Conservation (phyloP, 805 yeast species). For the Metahyphopichia silvanorum region DNA sequence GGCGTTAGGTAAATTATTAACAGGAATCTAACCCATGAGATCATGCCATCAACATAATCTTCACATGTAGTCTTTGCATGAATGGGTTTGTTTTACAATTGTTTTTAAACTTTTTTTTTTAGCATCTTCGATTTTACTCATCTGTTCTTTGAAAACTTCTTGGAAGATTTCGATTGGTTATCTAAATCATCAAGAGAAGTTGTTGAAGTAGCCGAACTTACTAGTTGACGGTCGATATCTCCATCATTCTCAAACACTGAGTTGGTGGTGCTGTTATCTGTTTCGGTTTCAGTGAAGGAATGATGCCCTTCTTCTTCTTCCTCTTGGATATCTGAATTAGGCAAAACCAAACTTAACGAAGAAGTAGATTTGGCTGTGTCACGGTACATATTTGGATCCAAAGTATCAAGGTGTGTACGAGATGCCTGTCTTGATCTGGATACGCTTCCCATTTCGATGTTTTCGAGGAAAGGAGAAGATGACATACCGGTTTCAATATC, state of each 20-base stretch:
- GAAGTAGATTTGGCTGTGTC: conserved; percentile 11
- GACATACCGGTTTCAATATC: conserved; percentile 7
- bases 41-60: too few relatives aligned
- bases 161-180: background rate
- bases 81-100: too few relatives aligned
- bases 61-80: too few relatives aligned
- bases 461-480: conserved; percentile 1
- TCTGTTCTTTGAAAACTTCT: too few relatives aligned
- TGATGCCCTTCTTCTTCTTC: conserved; percentile 19
- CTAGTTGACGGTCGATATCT: conserved; percentile 19
- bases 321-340: conserved; percentile 6
- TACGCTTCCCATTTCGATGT: conserved; percentile 17
- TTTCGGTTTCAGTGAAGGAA: conserved; percentile 8
- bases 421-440: conserved; percentile 29
- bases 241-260: conserved; percentile 33
- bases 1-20: too few relatives aligned
- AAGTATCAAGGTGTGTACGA: conserved; percentile 12
- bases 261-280: conserved; percentile 35
- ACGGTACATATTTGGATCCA: background rate
- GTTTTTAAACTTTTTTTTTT: too few relatives aligned
- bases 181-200: conserved; percentile 32
- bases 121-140: too few relatives aligned
- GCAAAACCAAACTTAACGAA: conserved; percentile 4
- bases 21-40: too few relatives aligned
- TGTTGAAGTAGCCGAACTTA: conserved; percentile 30